Percentiles rank a stretch among this genome's conserved stretches.
Conservation (phyloP, 495 filamentous ascomycete species). For the Trypethelium eluteriae region DNA sequence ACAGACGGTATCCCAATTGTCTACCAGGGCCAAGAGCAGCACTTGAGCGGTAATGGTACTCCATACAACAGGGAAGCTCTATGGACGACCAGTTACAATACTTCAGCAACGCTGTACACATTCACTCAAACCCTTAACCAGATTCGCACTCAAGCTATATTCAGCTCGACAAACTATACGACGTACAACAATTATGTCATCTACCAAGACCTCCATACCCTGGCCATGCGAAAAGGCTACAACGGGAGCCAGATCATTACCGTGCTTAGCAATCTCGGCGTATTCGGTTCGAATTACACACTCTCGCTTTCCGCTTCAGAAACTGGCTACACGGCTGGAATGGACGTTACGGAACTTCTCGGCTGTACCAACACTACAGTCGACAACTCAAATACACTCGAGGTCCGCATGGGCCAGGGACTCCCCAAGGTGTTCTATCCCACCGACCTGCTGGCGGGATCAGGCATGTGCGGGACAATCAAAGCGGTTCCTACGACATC, state of each 20-base stretch:
- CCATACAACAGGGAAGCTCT: conserved; percentile 62
- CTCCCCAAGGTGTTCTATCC: conserved; percentile 26
- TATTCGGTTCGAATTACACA: conserved; percentile 36
- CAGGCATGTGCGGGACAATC: neutral
- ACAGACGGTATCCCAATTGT: conserved; percentile 57
- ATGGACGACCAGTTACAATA: conserved; percentile 57
- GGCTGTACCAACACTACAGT: conserved; percentile 40
- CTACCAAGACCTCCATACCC: conserved; percentile 46
- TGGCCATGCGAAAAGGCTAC: conserved; percentile 60
- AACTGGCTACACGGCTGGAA: conserved; percentile 37
- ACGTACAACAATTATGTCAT: conserved; percentile 42
- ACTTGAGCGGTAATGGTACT: conserved; percentile 47
- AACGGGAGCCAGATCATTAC: conserved; percentile 49
- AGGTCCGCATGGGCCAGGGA: conserved; percentile 23
- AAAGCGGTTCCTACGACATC: neutral
- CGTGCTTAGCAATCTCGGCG: conserved; percentile 53
- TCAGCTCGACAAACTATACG: conserved; percentile 10
- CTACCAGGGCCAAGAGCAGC: conserved; percentile 64
- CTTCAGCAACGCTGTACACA: conserved; percentile 51
- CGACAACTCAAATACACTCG: conserved; percentile 22
- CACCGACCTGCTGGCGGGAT: neutral
- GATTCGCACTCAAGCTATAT: conserved; percentile 50
- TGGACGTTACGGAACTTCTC: conserved; percentile 40
- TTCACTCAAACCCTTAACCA: conserved; percentile 50
- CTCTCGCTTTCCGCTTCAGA: conserved; percentile 37